Evolutionary conservation across 192 early-diverging fungal genomes (phyloP).

Genomic region (Rhizoclosmatium globosum): DNA sequence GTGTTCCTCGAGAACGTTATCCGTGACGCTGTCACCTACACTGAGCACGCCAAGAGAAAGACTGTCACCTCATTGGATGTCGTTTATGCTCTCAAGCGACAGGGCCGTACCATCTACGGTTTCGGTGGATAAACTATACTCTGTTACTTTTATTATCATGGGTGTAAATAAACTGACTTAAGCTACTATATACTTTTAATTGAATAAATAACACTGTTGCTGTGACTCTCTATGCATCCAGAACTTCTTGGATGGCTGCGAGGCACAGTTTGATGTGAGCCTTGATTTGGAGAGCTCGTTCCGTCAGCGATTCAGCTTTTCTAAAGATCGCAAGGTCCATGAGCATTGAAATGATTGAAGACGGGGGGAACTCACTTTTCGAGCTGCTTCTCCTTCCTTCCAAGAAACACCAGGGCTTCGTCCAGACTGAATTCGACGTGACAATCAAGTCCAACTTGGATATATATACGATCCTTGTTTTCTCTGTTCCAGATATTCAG

Average conservation of each 20-base stretch:
- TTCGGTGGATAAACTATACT: constrained; percentile 25
- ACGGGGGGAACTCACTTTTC: constrained; percentile 59
- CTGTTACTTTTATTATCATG: background rate
- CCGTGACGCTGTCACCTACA: constrained; percentile 98
- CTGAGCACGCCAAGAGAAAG: constrained; percentile 99
- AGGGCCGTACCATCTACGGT: constrained; percentile 89
- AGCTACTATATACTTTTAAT: background rate
- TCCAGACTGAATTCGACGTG: constrained; percentile 80
- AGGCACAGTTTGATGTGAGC: constrained; percentile 84
- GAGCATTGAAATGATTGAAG: background rate
- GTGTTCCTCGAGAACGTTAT: constrained; percentile 99
- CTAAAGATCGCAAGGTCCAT: constrained; percentile 21
- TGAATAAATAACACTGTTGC: background rate
- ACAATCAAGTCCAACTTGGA: constrained; percentile 84
- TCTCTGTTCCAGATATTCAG: background rate
- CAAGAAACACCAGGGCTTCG: constrained; percentile 80
- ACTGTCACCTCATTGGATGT: constrained; percentile 99
- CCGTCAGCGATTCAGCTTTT: constrained; percentile 71
- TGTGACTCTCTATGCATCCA: constrained; percentile 20
- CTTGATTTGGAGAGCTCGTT: constrained; percentile 74
- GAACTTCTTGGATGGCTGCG: constrained; percentile 42
- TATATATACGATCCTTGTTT: constrained; percentile 58
- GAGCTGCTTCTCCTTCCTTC: constrained; percentile 71
- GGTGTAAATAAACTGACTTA: background rate
- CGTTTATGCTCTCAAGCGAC: constrained; percentile 96